Conservation (phyloP, 495 filamentous ascomycete species). For the Penicillium parvum region DNA sequence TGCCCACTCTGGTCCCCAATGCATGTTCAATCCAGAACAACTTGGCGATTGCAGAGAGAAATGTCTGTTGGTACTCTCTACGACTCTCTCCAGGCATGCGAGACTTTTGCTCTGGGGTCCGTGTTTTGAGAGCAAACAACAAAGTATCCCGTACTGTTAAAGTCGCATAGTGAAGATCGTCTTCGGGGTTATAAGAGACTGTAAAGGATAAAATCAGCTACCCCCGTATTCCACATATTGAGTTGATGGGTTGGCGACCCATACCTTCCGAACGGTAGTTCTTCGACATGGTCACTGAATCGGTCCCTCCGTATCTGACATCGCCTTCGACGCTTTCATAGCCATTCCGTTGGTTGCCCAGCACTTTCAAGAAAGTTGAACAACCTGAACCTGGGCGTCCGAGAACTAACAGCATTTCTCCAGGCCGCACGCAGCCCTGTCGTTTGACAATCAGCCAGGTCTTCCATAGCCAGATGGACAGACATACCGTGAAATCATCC, state of each 20-base stretch:
- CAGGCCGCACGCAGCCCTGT: slow-evolving; percentile 45
- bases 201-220: neutral
- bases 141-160: slow-evolving; percentile 67
- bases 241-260: too few species aligned
- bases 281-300: slow-evolving; percentile 56
- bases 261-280: slow-evolving; percentile 59
- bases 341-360: slow-evolving; percentile 62
- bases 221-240: too few species aligned
- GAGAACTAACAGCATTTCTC: slow-evolving; percentile 59
- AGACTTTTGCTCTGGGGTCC: slow-evolving; percentile 62
- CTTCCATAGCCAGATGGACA: slow-evolving; percentile 39
- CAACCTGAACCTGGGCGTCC: slow-evolving; percentile 70
- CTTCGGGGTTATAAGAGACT: slow-evolving; percentile 65
- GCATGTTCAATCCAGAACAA: slow-evolving; percentile 76
- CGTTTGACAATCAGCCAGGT: slow-evolving; percentile 9
- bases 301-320: slow-evolving; percentile 60
- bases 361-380: slow-evolving; percentile 64
- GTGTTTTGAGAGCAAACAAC: slow-evolving; percentile 63
- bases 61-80: slow-evolving; percentile 59
- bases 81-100: slow-evolving; percentile 55
- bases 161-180: slow-evolving; percentile 73
- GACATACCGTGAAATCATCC: slow-evolving; percentile 51
- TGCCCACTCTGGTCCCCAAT: slow-evolving; percentile 62
- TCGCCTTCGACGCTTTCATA: slow-evolving; percentile 60
- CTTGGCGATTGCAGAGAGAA: slow-evolving; percentile 66